phyloP scores from a whole-genome alignment of 2,329 filamentous ascomycete species.

The Pseudovirgaria hyperparasitica region DNA sequence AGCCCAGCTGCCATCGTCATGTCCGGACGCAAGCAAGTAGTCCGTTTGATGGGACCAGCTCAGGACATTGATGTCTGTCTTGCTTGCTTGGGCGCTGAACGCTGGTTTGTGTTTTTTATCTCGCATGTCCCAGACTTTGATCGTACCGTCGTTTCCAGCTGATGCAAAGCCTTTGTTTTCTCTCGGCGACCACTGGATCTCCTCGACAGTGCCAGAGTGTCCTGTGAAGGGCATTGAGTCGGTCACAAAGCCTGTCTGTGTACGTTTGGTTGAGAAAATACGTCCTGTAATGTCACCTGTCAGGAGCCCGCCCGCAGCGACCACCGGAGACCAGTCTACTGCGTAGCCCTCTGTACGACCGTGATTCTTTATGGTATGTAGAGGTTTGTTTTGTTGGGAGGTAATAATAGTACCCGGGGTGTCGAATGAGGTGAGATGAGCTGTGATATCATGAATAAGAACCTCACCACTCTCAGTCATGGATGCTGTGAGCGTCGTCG shows the following conservation, averaged over 20 bases:
- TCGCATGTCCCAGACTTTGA: conserved; percentile 91
- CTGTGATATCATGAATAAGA: conserved; percentile 87
- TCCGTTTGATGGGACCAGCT: conserved; percentile 84
- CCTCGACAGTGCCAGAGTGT: conserved; percentile 77
- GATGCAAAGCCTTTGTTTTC: conserved; percentile 92
- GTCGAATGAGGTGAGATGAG: conserved; percentile 81
- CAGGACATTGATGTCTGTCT: conserved; percentile 87
- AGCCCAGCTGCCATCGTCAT: conserved; percentile 85
- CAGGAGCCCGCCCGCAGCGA: conserved; percentile 70
- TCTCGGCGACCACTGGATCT: conserved; percentile 91
- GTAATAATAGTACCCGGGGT: conserved; percentile 71
- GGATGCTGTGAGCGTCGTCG: conserved; percentile 72
- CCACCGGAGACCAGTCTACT: conserved; percentile 84
- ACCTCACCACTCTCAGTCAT: conserved; percentile 87
- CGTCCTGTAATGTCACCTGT: conserved; percentile 85
- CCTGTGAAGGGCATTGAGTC: conserved; percentile 74
- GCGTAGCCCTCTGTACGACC: conserved; percentile 82
- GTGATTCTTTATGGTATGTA: conserved; percentile 80
- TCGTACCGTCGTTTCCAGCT: conserved; percentile 82
- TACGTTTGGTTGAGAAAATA: conserved; percentile 79
- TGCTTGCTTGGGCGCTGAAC: conserved; percentile 71
- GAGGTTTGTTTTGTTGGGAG: conserved; percentile 73
- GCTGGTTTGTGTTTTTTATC: conserved; percentile 84
- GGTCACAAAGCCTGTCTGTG: conserved; percentile 77
- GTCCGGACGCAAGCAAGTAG: conserved; percentile 82